Evolutionary conservation across 768 basidiomycete species (phyloP).

Genomic region (Pleurotus tuoliensis): DNA sequence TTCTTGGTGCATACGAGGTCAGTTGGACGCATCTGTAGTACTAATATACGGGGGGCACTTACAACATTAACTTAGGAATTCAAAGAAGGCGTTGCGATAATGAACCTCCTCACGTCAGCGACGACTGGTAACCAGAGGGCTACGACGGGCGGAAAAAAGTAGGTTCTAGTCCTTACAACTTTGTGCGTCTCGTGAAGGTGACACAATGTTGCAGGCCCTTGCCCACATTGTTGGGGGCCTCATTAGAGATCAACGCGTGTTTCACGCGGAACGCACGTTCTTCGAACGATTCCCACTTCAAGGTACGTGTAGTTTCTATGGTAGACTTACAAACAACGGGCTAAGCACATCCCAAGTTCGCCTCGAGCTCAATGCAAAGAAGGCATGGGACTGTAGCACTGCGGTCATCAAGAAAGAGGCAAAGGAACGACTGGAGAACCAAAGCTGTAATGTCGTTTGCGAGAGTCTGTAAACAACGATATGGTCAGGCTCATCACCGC

Average conservation of each 20-base stretch:
- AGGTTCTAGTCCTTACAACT: neutral
- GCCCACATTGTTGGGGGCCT: slow-evolving; percentile 29
- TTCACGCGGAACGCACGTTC: neutral
- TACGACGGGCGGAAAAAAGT: neutral
- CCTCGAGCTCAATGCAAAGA: neutral
- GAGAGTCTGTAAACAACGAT: neutral
- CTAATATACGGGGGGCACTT: neutral
- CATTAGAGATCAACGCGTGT: slow-evolving; percentile 25
- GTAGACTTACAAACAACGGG: neutral
- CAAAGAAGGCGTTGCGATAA: slow-evolving; percentile 20
- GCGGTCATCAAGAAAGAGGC: neutral
- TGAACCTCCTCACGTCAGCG: slow-evolving; percentile 16
- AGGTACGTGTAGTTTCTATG: neutral
- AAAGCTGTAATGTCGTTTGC: neutral
- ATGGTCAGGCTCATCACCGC: slow-evolving; percentile 3
- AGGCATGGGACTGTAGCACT: neutral
- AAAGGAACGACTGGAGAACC: neutral
- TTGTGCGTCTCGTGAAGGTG: too few species aligned
- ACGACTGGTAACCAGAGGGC: neutral
- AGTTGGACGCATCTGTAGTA: neutral
- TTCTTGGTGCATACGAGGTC: slow-evolving; percentile 28
- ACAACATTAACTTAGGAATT: slow-evolving; percentile 21
- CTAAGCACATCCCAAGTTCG: neutral
- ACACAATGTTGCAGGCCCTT: slow-evolving; percentile 20
- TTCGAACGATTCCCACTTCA: neutral